Conservation (phyloP, 2,329 filamentous ascomycete genomes). For the Hypoxylon sp. region DNA sequence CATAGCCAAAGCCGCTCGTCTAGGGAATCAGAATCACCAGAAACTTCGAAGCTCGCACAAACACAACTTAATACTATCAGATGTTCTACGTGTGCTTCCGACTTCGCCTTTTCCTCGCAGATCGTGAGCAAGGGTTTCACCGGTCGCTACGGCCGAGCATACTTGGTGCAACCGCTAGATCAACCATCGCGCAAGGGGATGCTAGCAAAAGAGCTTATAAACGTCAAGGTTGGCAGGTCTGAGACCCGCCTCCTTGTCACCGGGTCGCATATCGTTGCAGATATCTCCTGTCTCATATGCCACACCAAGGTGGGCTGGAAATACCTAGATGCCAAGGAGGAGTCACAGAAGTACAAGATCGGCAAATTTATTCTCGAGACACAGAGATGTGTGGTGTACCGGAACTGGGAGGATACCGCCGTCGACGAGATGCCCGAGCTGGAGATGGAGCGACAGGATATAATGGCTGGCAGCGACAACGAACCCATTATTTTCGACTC, state of each 20-base stretch:
- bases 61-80: constrained; percentile 66
- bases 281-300: constrained; percentile 70
- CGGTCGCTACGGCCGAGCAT: constrained; percentile 73
- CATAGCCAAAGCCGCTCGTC: constrained; percentile 30
- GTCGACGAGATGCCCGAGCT: constrained; percentile 43
- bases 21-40: constrained; percentile 28
- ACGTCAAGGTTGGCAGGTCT: constrained; percentile 65
- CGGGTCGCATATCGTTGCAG: constrained; percentile 72
- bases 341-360: constrained; percentile 73
- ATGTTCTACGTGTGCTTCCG: constrained; percentile 68
- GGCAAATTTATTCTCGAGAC: constrained; percentile 76
- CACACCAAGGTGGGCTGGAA: constrained; percentile 73
- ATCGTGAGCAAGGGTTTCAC: constrained; percentile 75
- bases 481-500: constrained; percentile 68
- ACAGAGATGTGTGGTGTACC: constrained; percentile 64
- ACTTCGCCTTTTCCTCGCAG: constrained; percentile 71
- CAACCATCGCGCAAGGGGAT: constrained; percentile 25
- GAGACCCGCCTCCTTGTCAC: constrained; percentile 71
- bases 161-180: constrained; percentile 63
- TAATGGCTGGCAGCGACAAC: constrained; percentile 25
- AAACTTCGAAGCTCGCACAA: constrained; percentile 54
- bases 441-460: constrained; percentile 37
- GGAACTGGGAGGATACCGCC: constrained; percentile 64
- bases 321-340: constrained; percentile 72
- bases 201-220: constrained; percentile 56